A percentile compares a stretch with the other conserved stretches of the same genome.
These are phyloP conservation scores for Urochloa ruziziensis DNA, from an alignment of 176 grass and related monocot species.

Conservation along the genomic window DNA sequence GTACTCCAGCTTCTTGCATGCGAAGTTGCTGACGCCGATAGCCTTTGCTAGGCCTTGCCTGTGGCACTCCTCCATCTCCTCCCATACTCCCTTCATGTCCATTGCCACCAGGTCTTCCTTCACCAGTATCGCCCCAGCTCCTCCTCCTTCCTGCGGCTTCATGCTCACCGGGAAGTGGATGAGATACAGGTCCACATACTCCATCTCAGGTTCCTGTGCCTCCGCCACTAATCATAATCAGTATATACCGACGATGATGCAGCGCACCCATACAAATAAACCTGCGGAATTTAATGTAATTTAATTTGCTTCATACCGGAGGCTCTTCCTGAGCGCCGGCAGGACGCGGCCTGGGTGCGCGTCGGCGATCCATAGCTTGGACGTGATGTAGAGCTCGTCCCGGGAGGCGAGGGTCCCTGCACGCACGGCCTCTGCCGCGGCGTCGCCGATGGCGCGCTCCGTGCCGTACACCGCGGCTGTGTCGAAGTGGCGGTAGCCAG, in stretches of 20 bases:
- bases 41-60: slow-evolving; percentile 3
- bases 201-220: slow-evolving; percentile 22
- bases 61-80: slow-evolving; percentile 37
- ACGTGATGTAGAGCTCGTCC: slow-evolving; percentile 40
- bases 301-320: background rate
- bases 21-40: slow-evolving; percentile 36
- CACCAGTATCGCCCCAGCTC: too few species aligned
- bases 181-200: slow-evolving; percentile 26
- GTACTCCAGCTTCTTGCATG: slow-evolving; percentile 20
- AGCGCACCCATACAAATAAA: too few species aligned
- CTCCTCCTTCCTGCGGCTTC: background rate
- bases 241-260: too few species aligned
- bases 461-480: slow-evolving; percentile 24
- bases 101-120: background rate
- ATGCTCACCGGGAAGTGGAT: slow-evolving; percentile 14
- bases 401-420: background rate
- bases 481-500: slow-evolving; percentile 46
- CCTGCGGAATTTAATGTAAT: too few species aligned
- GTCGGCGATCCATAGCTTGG: slow-evolving; percentile 44
- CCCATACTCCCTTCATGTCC: slow-evolving; percentile 9
- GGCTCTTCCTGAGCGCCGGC: slow-evolving; percentile 20
- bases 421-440: background rate
- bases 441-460: slow-evolving; percentile 17
- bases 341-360: background rate
- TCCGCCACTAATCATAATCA: too few species aligned